These are phyloP conservation scores for Solanum chmielewskii DNA, from an alignment of 257 asterid species.

Conservation along the genomic window DNA sequence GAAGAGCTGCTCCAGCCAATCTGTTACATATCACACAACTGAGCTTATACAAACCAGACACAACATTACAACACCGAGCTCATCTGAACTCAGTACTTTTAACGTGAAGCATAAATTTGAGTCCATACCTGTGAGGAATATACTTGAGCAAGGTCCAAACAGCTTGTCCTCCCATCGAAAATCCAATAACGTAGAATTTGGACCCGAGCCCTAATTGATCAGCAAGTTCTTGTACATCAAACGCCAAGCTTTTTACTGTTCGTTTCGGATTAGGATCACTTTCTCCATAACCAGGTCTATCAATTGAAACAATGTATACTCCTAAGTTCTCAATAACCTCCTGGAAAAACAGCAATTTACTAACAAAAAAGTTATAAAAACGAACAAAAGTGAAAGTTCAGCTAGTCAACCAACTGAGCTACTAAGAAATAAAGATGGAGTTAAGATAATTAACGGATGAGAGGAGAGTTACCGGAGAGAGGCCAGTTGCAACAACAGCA, in stretches of 20 bases:
- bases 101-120: background rate
- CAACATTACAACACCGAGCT: background rate
- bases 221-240: slow-evolving; percentile 80
- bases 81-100: background rate
- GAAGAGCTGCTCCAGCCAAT: slow-evolving; percentile 73
- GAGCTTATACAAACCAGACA: background rate
- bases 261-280: slow-evolving; percentile 55
- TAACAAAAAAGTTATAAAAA: background rate
- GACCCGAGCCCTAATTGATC: slow-evolving; percentile 73
- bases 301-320: slow-evolving; percentile 61
- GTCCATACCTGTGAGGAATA: slow-evolving; percentile 66
- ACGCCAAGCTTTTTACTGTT: slow-evolving; percentile 49
- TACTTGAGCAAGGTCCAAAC: slow-evolving; percentile 80
- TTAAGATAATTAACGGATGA: background rate
- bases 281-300: slow-evolving; percentile 30
- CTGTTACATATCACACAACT: slow-evolving; percentile 26
- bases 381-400: background rate
- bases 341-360: slow-evolving; percentile 10
- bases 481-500: slow-evolving; percentile 19
- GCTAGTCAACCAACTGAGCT: background rate
- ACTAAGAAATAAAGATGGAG: background rate
- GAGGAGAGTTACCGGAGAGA: slow-evolving; percentile 37
- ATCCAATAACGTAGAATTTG: slow-evolving; percentile 58
- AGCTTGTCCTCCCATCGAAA: slow-evolving; percentile 84
- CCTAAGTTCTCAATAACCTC: slow-evolving; percentile 49